Evolutionary conservation across 306 rosid species (phyloP), one percentile per base, ranked within the genome.

Genomic region (Heteromeles arbutifolia): DNA sequence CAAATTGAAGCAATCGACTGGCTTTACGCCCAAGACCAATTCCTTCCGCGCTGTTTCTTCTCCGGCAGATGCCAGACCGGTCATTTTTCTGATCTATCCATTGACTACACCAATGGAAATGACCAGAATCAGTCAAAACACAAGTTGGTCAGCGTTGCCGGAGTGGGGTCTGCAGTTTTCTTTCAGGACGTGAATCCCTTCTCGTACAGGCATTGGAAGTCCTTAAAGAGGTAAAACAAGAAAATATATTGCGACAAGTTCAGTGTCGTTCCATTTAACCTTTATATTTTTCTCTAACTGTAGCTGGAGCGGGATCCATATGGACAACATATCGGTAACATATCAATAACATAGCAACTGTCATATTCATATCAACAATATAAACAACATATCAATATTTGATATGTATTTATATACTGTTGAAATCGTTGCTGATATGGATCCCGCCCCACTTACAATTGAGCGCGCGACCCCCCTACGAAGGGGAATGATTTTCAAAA

Each of bases 91-190:
- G 64, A 61, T 62, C 57, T 63, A 34, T 74, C 76, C 59, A 10
- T 80, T 14, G 62, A 73, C 14, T 25, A 10, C 58, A 71, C 52
- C 69, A 62, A 43, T 21, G 87, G 80, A 13, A 84, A 76, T 73
- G 73, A 75, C 67, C 59, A 21, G 32, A 39, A 2, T 41, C 52
- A 77, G 28, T 44, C 18, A 28, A 32, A 29, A n/a, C 50, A 54
- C 79, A 82, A 56, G 64, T 79, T 87, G 86, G 80, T 87, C 69
- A 81, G 97, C 12, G 89, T 89, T 48, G 99, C 99, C 31, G 97
- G 99, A 26, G 89, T 89, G 13, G 99, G 97, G 31, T 87, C 97
- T 4, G 96, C 99, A 14, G 88, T 95, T 67, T 87, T 80, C 85
- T 95, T 95, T 72, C 85, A 83, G 22, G 86, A 80, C 59, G 80